phyloP scores from a whole-genome alignment of 108 stramenopile genomes.

The Phaeodactylum tricornutum region DNA sequence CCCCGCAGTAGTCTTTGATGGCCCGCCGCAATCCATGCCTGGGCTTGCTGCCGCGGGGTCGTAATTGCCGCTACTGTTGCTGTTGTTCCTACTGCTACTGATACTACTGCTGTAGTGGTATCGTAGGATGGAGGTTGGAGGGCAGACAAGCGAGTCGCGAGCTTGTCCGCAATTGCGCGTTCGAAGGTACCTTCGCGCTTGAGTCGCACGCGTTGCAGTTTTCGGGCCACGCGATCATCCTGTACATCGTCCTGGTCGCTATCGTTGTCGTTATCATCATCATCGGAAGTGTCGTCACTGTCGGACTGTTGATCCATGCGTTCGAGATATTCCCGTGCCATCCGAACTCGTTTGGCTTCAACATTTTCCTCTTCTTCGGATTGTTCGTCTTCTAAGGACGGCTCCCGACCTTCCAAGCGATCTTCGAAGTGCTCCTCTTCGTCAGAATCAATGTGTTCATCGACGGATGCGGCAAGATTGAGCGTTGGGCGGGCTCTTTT shows the following conservation, averaged over 20 bases:
- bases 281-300: conserved; percentile 15
- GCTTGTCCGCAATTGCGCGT: conserved; percentile 42
- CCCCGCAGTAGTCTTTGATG: conserved; percentile 46
- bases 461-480: conserved; percentile 12
- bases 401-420: conserved; percentile 10
- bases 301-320: conserved; percentile 39
- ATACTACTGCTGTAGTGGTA: neutral
- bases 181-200: conserved; percentile 56
- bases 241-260: conserved; percentile 15
- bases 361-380: conserved; percentile 63
- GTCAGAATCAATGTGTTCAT: conserved; percentile 38
- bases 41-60: neutral
- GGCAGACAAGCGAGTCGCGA: conserved; percentile 21
- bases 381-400: conserved; percentile 26
- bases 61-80: neutral
- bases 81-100: neutral
- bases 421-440: conserved; percentile 20
- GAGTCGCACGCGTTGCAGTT: conserved; percentile 48
- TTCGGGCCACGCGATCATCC: conserved; percentile 23
- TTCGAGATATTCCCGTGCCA: conserved; percentile 72
- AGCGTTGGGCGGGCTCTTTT: conserved; percentile 1
- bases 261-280: conserved; percentile 26
- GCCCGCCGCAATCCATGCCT: conserved; percentile 45
- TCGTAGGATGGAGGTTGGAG: conserved; percentile 6
- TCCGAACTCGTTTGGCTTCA: conserved; percentile 63